Evolutionary conservation across 2,329 filamentous ascomycete genomes (phyloP), one percentile per base, ranked within the genome.

Genomic region (Ophiostoma australiae): DNA sequence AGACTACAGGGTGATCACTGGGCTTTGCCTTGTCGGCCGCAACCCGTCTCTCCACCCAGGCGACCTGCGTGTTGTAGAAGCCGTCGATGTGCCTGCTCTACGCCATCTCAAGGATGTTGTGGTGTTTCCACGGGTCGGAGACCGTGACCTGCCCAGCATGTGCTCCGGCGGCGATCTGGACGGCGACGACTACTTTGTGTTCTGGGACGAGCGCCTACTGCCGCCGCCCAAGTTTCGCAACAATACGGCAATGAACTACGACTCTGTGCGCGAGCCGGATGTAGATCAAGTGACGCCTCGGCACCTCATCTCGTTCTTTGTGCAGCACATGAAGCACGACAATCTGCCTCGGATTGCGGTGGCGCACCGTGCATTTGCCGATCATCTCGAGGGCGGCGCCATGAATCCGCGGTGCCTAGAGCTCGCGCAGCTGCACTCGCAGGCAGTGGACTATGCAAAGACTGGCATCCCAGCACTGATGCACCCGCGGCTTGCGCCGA

Each of bases 31-130:
- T 7, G 84, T 99, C 0, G 94, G 93, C 1, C 89, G 95, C 35
- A 99, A 99, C 75, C 95, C 95, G 0, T 97, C 94, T 0, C 84
- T 99, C 7, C 94, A 99, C 76, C 91, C 94, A 0, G 95, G 95
- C 4, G 95, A 99, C 76, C 87, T 98, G 66, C 90, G 95, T 31
- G 87, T 97, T 0, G 94, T 98, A 1, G 85, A 88, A 73, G 95
- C 95, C 2, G 89, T 98, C 3, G 86, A 98, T 75, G 84, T 89
- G 1, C 86, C 89, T 0, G 82, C 82, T n/a, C 82, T 99, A 3
- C 86, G 84, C 66, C 92, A 97, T 76, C 83, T 97, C 4, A 89
- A 87, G 71, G 90, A 98, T 77, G 91, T 96, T 0, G 90, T 98
- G 0, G 93, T 98, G 0, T 90, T 99, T 68, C 92, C 95, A 73